phyloP scores from a whole-genome alignment of 2,329 filamentous ascomycete genomes.

The Ophiostoma ulmi region DNA sequence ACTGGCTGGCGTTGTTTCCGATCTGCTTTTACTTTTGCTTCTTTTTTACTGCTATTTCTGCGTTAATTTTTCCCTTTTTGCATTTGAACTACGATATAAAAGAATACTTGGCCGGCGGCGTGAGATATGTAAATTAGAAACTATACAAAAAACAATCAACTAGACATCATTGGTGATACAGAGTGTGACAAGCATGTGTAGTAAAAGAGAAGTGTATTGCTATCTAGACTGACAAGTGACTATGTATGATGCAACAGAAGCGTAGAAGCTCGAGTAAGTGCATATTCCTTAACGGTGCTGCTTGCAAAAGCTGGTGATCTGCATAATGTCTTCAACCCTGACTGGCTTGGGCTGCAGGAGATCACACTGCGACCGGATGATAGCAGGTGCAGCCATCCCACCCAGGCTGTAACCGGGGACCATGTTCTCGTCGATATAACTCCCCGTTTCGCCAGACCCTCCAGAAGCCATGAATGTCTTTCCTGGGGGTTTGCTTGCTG shows the following conservation, averaged over 20 bases:
- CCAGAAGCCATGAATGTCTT: slow-evolving; percentile 10
- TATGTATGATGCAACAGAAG: neutral
- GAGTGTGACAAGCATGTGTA: neutral
- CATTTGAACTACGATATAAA: slow-evolving; percentile 12
- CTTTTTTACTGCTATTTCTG: neutral
- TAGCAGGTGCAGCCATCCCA: neutral
- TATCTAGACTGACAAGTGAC: neutral
- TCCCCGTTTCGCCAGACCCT: neutral
- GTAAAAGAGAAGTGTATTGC: neutral
- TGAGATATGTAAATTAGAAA: neutral
- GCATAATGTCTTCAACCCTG: slow-evolving; percentile 28
- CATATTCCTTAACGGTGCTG: neutral
- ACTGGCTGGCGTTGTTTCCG: slow-evolving; percentile 22
- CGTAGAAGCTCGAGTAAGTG: neutral
- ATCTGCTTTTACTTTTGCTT: neutral
- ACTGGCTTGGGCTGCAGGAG: slow-evolving; percentile 33
- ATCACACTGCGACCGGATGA: slow-evolving; percentile 29
- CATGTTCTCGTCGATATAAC: neutral
- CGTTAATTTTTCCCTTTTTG: neutral
- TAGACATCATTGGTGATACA: neutral
- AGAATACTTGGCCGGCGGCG: slow-evolving; percentile 10
- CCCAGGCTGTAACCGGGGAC: neutral
- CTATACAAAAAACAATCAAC: neutral
- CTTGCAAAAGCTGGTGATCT: slow-evolving; percentile 7
- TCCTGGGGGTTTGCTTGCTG: neutral